Conservation (phyloP, 2,329 filamentous ascomycete genomes). For the Iodosphaeria phyllophila region DNA sequence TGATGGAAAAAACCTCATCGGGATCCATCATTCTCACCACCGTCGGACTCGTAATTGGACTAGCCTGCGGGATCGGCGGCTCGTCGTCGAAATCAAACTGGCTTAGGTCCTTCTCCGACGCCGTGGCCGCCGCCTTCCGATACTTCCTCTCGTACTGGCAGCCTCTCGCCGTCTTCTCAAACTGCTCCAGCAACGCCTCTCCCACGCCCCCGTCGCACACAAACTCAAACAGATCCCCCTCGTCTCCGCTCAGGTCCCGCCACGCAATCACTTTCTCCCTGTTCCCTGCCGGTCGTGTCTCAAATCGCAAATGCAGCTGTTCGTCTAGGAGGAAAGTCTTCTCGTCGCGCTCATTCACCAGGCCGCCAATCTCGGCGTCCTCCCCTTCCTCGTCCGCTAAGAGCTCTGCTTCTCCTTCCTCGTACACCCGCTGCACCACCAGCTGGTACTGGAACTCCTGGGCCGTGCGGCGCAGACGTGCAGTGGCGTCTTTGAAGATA, state of each 20-base stretch:
- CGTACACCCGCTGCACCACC: constrained; percentile 87
- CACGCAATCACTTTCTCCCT: constrained; percentile 85
- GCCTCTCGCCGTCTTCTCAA: constrained; percentile 68
- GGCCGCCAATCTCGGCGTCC: constrained; percentile 57
- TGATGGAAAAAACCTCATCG: constrained; percentile 35
- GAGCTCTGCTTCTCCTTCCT: constrained; percentile 89
- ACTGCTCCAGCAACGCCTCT: constrained; percentile 54
- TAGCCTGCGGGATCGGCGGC: constrained; percentile 44
- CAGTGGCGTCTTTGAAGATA: constrained; percentile 93
- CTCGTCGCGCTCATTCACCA: constrained; percentile 75
- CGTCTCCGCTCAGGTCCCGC: constrained; percentile 86
- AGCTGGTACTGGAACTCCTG: constrained; percentile 97
- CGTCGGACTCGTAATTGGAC: constrained; percentile 39
- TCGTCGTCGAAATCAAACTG: constrained; percentile 64
- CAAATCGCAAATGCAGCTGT: constrained; percentile 68
- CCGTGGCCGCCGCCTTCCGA: constrained; percentile 58
- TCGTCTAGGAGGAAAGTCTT: constrained; percentile 96
- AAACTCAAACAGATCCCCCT: constrained; percentile 93
- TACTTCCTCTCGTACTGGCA: constrained; percentile 98
- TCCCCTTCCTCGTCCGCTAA: constrained; percentile 78
- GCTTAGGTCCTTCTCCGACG: constrained; percentile 61
- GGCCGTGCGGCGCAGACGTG: constrained; percentile 78
- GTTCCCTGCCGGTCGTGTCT: constrained; percentile 58
- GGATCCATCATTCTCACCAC: constrained; percentile 34
- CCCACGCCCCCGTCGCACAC: constrained; percentile 67